Evolutionary conservation across 2,329 filamentous ascomycete genomes (phyloP), one percentile per base, ranked within the genome.

Genomic region (Paramyrothecium roridum): DNA sequence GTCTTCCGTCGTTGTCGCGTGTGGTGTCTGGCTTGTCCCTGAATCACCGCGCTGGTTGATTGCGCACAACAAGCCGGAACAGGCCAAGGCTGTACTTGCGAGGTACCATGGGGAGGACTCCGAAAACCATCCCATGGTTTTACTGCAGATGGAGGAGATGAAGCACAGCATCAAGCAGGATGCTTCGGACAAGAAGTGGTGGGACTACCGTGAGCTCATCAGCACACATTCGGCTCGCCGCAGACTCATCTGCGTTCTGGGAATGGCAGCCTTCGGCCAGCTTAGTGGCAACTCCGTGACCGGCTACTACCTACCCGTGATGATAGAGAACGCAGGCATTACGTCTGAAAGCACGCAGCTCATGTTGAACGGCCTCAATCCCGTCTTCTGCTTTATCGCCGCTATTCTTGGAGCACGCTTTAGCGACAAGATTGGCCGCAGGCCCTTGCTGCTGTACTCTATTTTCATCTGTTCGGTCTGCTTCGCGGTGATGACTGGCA

Each of bases 281-380:
- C 77, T 80, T 56, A 76, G 75, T 4, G 81, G 79, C 4, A 80
- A 81, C 65, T 76, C 74, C 1, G 65, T 80, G 10, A 72, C 74
- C 13, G 75, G 77, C 1, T 84, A 83, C 57, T 74, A 86, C 64
- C 82, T 86, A 62, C 77, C 83, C 30, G 75, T 75, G 8, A 76
- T 78, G 57, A 59, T 64, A 54, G 60, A 64, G 37, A 61, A 56
- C 1, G 62, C 62, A 6, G 62, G 62, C 2, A 63, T 64, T 51
- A 61, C 52, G 0, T 30, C 57, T 0, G 56, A 63, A 65, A 73
- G 82, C 46, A 70, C 73, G 37, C 75, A 80, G 8, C 74, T 80
- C 48, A 80, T 83, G 46, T 78, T 87, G 57, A 77, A 76, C 2
- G 58, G 59, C 20, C 8, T 79, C 55, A 76, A 84, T 66, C 75